A percentile compares a stretch with the other conserved stretches of the same genome.
Conservation (phyloP, 1,139 yeast genomes). For the Suzukiozyma palmioleophila region DNA sequence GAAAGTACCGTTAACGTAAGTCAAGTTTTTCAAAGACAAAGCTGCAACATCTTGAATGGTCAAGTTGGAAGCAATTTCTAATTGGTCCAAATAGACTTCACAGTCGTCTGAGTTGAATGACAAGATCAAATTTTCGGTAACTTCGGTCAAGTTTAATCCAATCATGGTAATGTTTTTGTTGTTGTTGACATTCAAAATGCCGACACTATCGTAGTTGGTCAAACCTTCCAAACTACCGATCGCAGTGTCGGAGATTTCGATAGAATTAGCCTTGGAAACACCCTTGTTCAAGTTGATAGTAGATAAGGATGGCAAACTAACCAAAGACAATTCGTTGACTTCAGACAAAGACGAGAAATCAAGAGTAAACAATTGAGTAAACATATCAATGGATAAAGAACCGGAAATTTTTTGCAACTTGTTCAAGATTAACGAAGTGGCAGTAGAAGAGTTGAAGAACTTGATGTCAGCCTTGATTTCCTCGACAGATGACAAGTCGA, state of each 20-base stretch:
- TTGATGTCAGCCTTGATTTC: slow-evolving; percentile 32
- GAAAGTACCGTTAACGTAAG: slow-evolving; percentile 40
- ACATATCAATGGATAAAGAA: slow-evolving; percentile 31
- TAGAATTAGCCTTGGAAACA: slow-evolving; percentile 27
- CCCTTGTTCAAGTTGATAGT: slow-evolving; percentile 35
- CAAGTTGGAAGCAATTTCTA: slow-evolving; percentile 42
- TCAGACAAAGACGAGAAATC: slow-evolving; percentile 32
- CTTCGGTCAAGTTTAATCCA: slow-evolving; percentile 33
- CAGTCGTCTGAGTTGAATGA: slow-evolving; percentile 44
- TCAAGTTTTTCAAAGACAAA: slow-evolving; percentile 30
- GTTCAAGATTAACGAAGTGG: slow-evolving; percentile 30
- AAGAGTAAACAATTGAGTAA: slow-evolving; percentile 38
- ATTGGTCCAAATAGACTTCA: slow-evolving; percentile 32
- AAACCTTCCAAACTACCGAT: slow-evolving; percentile 35
- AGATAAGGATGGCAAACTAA: slow-evolving; percentile 44
- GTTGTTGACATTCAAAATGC: slow-evolving; percentile 39
- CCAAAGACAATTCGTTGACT: slow-evolving; percentile 29
- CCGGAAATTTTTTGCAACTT: slow-evolving; percentile 33
- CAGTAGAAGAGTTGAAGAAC: slow-evolving; percentile 40
- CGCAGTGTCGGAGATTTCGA: slow-evolving; percentile 43
- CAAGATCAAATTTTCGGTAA: slow-evolving; percentile 34
- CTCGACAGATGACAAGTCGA: slow-evolving; percentile 33
- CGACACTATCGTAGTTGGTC: slow-evolving; percentile 29
- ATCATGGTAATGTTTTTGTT: slow-evolving; percentile 40
- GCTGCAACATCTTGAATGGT: slow-evolving; percentile 40